Evolutionary conservation across 495 filamentous ascomycete genomes (phyloP).

Genomic region (Xylaria castorea): DNA sequence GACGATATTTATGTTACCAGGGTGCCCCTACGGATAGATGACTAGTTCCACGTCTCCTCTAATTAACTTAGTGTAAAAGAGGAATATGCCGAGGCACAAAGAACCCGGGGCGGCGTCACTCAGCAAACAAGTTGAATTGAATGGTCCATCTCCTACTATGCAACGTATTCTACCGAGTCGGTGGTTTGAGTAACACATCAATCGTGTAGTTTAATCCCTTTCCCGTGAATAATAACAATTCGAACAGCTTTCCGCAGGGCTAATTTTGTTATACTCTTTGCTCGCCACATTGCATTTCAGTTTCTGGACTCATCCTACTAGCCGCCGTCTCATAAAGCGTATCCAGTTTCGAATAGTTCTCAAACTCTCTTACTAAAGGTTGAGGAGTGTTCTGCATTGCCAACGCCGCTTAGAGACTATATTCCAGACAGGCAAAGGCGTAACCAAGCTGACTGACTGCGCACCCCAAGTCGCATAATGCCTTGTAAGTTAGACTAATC

Average conservation of each 20-base stretch:
- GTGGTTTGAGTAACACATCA: neutral
- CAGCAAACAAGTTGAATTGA: neutral
- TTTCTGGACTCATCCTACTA: neutral
- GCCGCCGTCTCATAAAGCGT: neutral
- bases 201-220: constrained; percentile 6
- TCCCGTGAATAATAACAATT: neutral
- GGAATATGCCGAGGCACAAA: constrained; percentile 24
- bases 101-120: constrained; percentile 1
- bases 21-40: neutral
- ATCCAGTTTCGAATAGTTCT: neutral
- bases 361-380: neutral
- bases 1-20: neutral
- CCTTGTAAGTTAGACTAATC: constrained; percentile 15
- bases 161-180: neutral
- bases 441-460: neutral
- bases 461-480: constrained; percentile 6
- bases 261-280: neutral
- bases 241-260: neutral
- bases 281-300: neutral
- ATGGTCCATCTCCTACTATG: neutral
- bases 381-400: neutral
- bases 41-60: neutral
- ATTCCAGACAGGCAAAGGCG: neutral
- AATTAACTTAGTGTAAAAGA: neutral
- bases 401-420: neutral